Percentiles rank a stretch among this genome's conserved stretches.
These are phyloP conservation scores for Saksenaea vasiformis DNA, from an alignment of 371 early-diverging fungal species.

Conservation along the genomic window DNA sequence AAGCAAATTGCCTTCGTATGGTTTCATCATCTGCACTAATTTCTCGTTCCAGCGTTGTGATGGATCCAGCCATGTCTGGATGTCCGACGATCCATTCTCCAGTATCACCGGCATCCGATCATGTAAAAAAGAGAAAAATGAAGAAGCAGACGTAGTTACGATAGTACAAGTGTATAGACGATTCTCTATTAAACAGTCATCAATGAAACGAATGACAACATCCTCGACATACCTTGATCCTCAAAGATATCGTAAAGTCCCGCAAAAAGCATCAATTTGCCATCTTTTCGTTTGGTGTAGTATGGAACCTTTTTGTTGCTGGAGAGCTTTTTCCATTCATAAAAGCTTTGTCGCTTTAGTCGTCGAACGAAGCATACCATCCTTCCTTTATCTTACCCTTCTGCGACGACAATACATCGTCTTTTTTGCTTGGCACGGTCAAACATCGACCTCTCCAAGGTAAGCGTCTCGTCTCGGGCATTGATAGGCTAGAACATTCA, in stretches of 20 bases:
- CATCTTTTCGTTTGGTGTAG: conserved; percentile 60
- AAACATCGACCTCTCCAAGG: conserved; percentile 54
- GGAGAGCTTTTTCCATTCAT: conserved; percentile 67
- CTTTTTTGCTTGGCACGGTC: conserved; percentile 51
- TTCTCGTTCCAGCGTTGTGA: conserved; percentile 33
- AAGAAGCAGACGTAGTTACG: conserved; percentile 58
- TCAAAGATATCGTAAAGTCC: conserved; percentile 55
- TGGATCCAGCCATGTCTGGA: conserved; percentile 63
- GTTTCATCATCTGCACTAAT: conserved; percentile 48
- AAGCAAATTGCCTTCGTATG: conserved; percentile 53
- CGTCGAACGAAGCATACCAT: background rate
- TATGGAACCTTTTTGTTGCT: conserved; percentile 57
- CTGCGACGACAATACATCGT: conserved; percentile 69
- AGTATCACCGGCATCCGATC: conserved; percentile 79
- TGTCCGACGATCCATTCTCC: conserved; percentile 42
- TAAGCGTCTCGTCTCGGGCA: conserved; percentile 69
- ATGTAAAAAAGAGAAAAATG: conserved; percentile 58
- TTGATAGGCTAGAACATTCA: conserved; percentile 48
- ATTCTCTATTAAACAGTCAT: background rate
- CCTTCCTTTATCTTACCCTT: conserved; percentile 49
- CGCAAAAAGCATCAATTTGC: conserved; percentile 64
- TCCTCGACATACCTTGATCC: background rate
- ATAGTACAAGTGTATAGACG: conserved; percentile 52
- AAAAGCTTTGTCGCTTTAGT: conserved; percentile 56
- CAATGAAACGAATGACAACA: background rate